Evolutionary conservation across 305 asterid genomes (phyloP), one percentile per base, ranked within the genome.

Genomic region (Withania somnifera): DNA sequence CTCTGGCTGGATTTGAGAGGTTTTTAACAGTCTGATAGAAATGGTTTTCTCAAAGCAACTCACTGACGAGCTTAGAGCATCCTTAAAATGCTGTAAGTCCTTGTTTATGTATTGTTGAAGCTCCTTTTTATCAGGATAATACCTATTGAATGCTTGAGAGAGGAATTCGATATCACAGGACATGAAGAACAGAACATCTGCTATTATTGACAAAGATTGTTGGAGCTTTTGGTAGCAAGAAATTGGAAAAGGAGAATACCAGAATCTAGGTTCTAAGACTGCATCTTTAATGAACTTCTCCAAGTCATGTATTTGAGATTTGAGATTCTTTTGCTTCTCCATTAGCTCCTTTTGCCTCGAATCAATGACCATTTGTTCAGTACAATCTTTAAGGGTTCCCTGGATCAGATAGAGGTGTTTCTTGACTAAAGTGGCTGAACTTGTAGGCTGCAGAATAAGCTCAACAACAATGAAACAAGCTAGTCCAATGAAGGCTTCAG

Each of bases 251-350:
- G 99, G 97, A 64, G 88, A 79, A 85, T 86, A 91, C 97, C 98
- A 95, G 84, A 95, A 93, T 81, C 85, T 86, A 0, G 97, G 98
- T 85, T 93, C 98, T 84, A 84, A 32, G 73, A 88, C 93, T 67
- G 97, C 93, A 52, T 91, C 92, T 78, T 66, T 78, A 1, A 83
- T 85, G 47, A 77, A 71, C 54, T 83, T 88, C 42, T 82, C 78
- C 36, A 94, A 88, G 32, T 86, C 88, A 54, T 47, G 19, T 73
- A 92, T 84, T 6, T 85, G 89, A 76, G 81, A 80, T 67, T 80
- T 78, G 13, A 91, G 83, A 28, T 61, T 60, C 61, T 45, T 86
- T 32, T 84, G 90, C 78, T 84, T 88, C 40, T 88, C 88, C 10
- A 56, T 15, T 60, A 61, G 15, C 52, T 80, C 82, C 32, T 82